Evolutionary conservation across 2,329 filamentous ascomycete species (phyloP).

Genomic region (Alternaria novae-zelandiae): DNA sequence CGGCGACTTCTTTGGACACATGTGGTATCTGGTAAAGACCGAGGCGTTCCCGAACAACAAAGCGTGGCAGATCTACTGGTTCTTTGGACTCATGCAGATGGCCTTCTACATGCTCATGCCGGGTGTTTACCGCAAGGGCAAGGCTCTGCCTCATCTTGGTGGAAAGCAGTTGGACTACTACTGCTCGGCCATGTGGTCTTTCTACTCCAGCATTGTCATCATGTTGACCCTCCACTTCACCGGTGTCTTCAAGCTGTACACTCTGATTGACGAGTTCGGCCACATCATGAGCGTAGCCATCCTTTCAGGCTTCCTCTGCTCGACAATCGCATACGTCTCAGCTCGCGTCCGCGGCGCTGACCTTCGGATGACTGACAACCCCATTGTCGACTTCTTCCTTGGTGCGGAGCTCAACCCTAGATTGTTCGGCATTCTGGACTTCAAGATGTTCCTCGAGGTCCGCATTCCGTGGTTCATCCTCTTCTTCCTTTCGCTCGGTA

Average conservation of each 20-base stretch:
- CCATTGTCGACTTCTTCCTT: slow-evolving; percentile 90
- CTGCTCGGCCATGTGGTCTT: slow-evolving; percentile 86
- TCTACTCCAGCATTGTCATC: slow-evolving; percentile 82
- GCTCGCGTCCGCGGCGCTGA: slow-evolving; percentile 79
- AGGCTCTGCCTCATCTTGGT: slow-evolving; percentile 80
- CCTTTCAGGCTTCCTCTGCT: slow-evolving; percentile 83
- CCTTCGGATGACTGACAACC: slow-evolving; percentile 88
- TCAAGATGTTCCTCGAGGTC: slow-evolving; percentile 97
- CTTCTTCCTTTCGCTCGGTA: slow-evolving; percentile 76
- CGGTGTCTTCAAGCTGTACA: slow-evolving; percentile 87
- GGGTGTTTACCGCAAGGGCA: slow-evolving; percentile 86
- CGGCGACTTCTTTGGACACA: slow-evolving; percentile 72
- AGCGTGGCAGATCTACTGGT: slow-evolving; percentile 95
- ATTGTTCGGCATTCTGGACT: slow-evolving; percentile 83
- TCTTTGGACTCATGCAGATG: slow-evolving; percentile 84
- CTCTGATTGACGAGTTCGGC: slow-evolving; percentile 92
- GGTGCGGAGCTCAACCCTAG: slow-evolving; percentile 86
- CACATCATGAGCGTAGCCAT: slow-evolving; percentile 93
- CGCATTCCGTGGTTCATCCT: slow-evolving; percentile 92
- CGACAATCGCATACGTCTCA: slow-evolving; percentile 84
- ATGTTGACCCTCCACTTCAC: slow-evolving; percentile 78
- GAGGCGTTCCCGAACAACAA: slow-evolving; percentile 82
- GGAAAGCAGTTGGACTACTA: slow-evolving; percentile 92
- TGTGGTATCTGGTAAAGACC: slow-evolving; percentile 76
- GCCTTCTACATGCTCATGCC: slow-evolving; percentile 84